Conservation (phyloP, 1,284 basidiomycete species). For the Ganoderma meredithae region DNA sequence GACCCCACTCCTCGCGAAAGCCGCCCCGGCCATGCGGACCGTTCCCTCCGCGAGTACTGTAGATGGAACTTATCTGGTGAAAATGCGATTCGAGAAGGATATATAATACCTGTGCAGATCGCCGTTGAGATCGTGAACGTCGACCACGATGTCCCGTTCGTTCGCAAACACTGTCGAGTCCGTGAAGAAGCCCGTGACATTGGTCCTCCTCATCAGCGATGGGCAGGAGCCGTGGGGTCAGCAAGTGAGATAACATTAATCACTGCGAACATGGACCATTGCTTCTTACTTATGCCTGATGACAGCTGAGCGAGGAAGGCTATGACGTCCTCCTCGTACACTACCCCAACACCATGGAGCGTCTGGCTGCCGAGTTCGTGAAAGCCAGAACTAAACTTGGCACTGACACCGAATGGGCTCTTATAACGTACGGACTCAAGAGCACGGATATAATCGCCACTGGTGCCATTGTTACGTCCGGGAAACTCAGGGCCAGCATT, state of each 20-base stretch:
- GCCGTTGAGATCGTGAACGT: background rate
- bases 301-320: slow-evolving; percentile 54
- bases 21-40: background rate
- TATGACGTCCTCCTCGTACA: slow-evolving; percentile 47
- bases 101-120: background rate
- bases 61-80: background rate
- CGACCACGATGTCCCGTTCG: slow-evolving; percentile 24
- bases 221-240: slow-evolving; percentile 47
- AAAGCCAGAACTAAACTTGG: slow-evolving; percentile 20
- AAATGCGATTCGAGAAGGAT: background rate
- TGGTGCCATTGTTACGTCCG: slow-evolving; percentile 28
- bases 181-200: slow-evolving; percentile 38
- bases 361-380: slow-evolving; percentile 33
- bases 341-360: slow-evolving; percentile 36
- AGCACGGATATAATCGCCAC: slow-evolving; percentile 36
- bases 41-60: background rate
- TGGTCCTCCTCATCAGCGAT: slow-evolving; percentile 41
- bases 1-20: background rate
- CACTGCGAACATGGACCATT: background rate
- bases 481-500: slow-evolving; percentile 43
- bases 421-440: slow-evolving; percentile 49
- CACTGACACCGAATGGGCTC: slow-evolving; percentile 41
- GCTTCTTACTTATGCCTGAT: slow-evolving; percentile 9
- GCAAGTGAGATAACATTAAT: slow-evolving; percentile 41
- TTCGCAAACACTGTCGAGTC: slow-evolving; percentile 41